These are phyloP conservation scores for Debaryomyces subglobosus DNA, from an alignment of 1,139 yeast genomes.

Conservation along the genomic window DNA sequence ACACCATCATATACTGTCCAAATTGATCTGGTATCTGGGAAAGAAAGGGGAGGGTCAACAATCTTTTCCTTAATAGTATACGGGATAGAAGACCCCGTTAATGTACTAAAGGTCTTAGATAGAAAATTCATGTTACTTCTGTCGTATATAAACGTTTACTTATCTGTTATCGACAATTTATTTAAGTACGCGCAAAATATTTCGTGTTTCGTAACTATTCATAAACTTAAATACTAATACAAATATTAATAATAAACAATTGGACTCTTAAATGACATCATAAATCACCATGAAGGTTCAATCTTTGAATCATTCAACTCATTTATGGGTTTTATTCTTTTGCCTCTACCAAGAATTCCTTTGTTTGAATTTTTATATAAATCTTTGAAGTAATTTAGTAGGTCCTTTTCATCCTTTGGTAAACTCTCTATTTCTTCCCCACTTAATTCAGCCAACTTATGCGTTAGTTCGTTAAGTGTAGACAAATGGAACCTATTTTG, in stretches of 20 bases:
- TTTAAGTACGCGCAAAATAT: slow-evolving; percentile 2
- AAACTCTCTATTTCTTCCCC: slow-evolving; percentile 49
- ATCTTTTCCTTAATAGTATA: slow-evolving; percentile 54
- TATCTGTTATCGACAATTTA: neutral
- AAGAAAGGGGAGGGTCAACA: slow-evolving; percentile 20
- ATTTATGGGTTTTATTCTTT: slow-evolving; percentile 28
- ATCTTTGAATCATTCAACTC: neutral
- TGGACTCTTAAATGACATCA: neutral
- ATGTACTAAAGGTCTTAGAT: slow-evolving; percentile 55
- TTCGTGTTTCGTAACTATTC: slow-evolving; percentile 1
- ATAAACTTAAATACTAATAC: neutral
- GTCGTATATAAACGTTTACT: neutral
- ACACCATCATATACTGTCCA: slow-evolving; percentile 56
- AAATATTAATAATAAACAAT: neutral
- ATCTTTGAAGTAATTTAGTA: slow-evolving; percentile 75
- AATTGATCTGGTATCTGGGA: slow-evolving; percentile 32
- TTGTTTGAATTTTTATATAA: slow-evolving; percentile 85
- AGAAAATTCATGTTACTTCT: slow-evolving; percentile 55
- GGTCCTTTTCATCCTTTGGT: slow-evolving; percentile 66
- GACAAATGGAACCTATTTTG: slow-evolving; percentile 85
- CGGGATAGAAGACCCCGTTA: slow-evolving; percentile 60
- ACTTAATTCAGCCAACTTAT: slow-evolving; percentile 59
- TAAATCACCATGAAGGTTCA: neutral
- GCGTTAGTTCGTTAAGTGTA: slow-evolving; percentile 67
- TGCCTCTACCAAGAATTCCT: slow-evolving; percentile 91